Percentiles rank a stretch among this genome's conserved stretches.
Conservation (phyloP, 106 monocot genomes). For the Acanthochlamys bracteata region DNA sequence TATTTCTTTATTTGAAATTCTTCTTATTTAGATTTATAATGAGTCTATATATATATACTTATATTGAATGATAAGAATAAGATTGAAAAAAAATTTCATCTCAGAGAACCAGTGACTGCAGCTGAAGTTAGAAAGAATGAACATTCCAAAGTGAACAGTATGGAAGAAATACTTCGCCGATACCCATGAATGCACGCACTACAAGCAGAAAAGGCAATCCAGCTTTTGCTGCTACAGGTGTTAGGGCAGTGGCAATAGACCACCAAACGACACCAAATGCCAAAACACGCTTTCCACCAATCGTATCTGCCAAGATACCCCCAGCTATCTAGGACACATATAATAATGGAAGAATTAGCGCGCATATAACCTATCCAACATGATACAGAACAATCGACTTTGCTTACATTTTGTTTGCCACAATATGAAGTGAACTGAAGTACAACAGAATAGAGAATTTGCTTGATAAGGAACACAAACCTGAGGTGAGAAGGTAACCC, state of each 20-base stretch:
- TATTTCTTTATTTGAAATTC: no score
- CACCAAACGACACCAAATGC: constrained; percentile 89
- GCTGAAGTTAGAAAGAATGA: no score
- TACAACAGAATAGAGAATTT: not conserved
- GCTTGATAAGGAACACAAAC: constrained; percentile 11
- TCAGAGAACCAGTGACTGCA: no score
- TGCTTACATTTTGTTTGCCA: not conserved
- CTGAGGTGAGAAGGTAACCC: constrained; percentile 96
- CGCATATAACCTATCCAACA: not conserved
- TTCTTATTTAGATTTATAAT: no score
- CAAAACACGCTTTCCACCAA: constrained; percentile 79
- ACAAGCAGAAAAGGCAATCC: constrained; percentile 83
- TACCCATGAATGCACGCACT: constrained; percentile 84
- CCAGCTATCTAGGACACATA: constrained; percentile 95
- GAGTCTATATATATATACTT: no score
- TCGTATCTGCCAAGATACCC: constrained; percentile 88
- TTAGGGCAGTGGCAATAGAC: constrained; percentile 78
- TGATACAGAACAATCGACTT: not conserved
- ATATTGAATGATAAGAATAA: no score
- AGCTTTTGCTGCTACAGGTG: constrained; percentile 68
- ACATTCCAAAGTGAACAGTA: not conserved
- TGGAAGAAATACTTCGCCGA: constrained; percentile 64
- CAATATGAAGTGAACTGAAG: not conserved
- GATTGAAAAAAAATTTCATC: no score
- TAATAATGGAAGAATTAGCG: not conserved